Conservation (phyloP, 2,329 filamentous ascomycete genomes). For the Exserohilum turcica region DNA sequence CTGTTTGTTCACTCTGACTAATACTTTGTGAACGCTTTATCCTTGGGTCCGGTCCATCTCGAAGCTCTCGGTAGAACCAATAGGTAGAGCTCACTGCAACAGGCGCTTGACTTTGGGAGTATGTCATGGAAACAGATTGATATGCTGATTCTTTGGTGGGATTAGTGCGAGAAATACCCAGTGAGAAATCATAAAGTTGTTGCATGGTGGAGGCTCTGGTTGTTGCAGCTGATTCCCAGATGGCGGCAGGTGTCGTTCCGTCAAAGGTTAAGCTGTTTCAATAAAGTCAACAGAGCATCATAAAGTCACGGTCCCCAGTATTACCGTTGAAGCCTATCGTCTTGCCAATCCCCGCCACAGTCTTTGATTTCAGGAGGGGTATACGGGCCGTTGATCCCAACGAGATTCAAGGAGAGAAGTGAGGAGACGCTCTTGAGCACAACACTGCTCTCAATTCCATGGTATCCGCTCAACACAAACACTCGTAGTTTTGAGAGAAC, state of each 20-base stretch:
- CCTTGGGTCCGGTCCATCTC: not conserved
- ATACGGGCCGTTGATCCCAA: constrained; percentile 12
- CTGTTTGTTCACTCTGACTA: not conserved
- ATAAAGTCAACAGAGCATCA: not conserved
- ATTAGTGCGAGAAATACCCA: not conserved
- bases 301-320: not conserved
- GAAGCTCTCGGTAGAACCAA: constrained; percentile 16
- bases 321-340: not conserved
- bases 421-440: constrained; percentile 13
- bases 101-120: not conserved
- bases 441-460: constrained; percentile 2
- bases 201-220: constrained; percentile 18
- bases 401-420: constrained; percentile 23
- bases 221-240: constrained; percentile 9
- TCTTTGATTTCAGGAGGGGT: not conserved
- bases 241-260: constrained; percentile 1
- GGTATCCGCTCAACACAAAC: constrained; percentile 18
- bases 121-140: constrained; percentile 10
- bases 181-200: constrained; percentile 16
- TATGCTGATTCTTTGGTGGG: not conserved
- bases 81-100: not conserved
- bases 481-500: constrained; percentile 24
- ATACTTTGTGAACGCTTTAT: not conserved
- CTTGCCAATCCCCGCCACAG: constrained; percentile 6
- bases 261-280: not conserved